Percentiles rank a stretch among this genome's conserved stretches.
Evolutionary conservation across 1,284 basidiomycete species (phyloP).

Genomic region (Trametes polyzona): DNA sequence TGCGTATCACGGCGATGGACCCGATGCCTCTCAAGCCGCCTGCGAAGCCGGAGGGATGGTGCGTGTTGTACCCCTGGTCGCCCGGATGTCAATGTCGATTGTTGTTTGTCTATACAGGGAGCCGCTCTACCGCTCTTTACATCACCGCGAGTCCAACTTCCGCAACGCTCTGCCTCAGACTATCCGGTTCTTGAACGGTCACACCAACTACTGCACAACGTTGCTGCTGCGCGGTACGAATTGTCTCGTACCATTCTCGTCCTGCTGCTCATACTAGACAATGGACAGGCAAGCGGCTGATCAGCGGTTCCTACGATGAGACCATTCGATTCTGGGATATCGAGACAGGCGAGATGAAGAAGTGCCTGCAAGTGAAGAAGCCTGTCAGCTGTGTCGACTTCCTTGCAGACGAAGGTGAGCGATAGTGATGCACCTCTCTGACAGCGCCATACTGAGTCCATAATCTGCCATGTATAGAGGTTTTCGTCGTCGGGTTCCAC

Average conservation of each 20-base stretch:
- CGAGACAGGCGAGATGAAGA: slow-evolving; percentile 79
- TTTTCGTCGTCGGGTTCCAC: slow-evolving; percentile 91
- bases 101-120: slow-evolving; percentile 51
- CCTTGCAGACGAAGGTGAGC: slow-evolving; percentile 73
- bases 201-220: slow-evolving; percentile 89
- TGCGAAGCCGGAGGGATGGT: slow-evolving; percentile 73
- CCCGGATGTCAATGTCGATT: neutral
- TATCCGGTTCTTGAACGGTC: slow-evolving; percentile 79
- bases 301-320: slow-evolving; percentile 91
- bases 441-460: neutral
- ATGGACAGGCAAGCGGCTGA: slow-evolving; percentile 75
- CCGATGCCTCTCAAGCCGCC: slow-evolving; percentile 69
- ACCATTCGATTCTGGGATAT: slow-evolving; percentile 90
- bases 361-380: slow-evolving; percentile 81
- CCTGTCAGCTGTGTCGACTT: slow-evolving; percentile 92
- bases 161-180: slow-evolving; percentile 74
- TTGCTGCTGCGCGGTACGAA: slow-evolving; percentile 68
- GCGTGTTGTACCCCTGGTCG: slow-evolving; percentile 28
- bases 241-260: neutral
- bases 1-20: slow-evolving; percentile 75
- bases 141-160: slow-evolving; percentile 89
- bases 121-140: slow-evolving; percentile 78
- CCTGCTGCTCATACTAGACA: too few relatives aligned
- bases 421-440: neutral
- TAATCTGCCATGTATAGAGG: slow-evolving; percentile 57